Evolutionary conservation across 306 rosid species (phyloP), one percentile per base, ranked within the genome.

Genomic region (Herpetospermum pedunculosum): DNA sequence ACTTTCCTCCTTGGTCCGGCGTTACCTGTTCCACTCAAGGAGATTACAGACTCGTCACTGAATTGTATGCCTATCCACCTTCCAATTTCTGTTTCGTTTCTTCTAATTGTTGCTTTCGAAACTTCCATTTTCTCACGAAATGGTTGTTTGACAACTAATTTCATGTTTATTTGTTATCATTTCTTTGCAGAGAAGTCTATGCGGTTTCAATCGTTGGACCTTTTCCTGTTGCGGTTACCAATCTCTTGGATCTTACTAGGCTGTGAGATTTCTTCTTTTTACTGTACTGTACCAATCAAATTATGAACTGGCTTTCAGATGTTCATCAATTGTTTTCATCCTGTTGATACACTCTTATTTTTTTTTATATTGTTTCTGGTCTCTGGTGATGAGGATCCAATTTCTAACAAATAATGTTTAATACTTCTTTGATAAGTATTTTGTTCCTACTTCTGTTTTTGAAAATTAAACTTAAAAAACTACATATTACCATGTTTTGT

Each of bases 181-280:
- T 55, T 6, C 62, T n/a, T 76, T 68, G 38, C 87, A 94, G 98
- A 49, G 96, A 94, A 85, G 98, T 94, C 26, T 94, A 94, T 83
- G 98, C 98, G 0, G 98, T 92, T 37, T 94, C 98, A 8, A 94
- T 94, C 68, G 98, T 94, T 16, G 98, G 98, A 4, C 97, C 98
- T 88, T 94, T 94, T 76, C 98, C 98, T 19, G 89, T 96, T 63
- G 98, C 98, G 15, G 98, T 94, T 0, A 94, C 98, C 26, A 94
- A 92, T 81, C 90, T 94, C 50, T 75, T 94, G 92, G 98, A 94
- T 88, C 98, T 94, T 78, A 89, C 97, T 50, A 81, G 96, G 72
- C 92, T 94, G 98, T 91, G 83, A 85, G 91, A 23, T 28, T 44
- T 47, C 23, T 69, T 32, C 35, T 32, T 32, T 38, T 38, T 38